These are phyloP conservation scores for Cercospora beticola DNA, from an alignment of 2,329 filamentous ascomycete species.

Conservation along the genomic window DNA sequence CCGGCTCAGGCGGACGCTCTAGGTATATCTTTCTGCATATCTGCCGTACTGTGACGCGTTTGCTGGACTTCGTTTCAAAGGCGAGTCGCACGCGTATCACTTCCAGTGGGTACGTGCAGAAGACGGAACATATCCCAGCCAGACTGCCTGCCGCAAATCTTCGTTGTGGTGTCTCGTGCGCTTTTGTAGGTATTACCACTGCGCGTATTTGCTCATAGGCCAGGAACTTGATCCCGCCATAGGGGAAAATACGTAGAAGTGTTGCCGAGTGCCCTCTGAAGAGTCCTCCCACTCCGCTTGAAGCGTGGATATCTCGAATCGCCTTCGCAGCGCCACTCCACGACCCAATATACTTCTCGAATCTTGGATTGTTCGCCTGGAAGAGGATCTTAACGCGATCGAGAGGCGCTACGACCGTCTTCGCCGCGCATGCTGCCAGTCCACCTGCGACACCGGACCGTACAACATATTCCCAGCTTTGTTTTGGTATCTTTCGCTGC, in stretches of 20 bases:
- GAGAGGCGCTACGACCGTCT: constrained; percentile 91
- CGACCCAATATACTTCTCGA: constrained; percentile 85
- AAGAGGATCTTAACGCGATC: constrained; percentile 99
- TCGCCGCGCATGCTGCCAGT: constrained; percentile 86
- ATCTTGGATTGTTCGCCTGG: constrained; percentile 90
- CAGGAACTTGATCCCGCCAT: constrained; percentile 96
- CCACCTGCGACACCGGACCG: constrained; percentile 85
- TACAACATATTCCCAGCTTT: constrained; percentile 79
- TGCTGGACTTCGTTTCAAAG: constrained; percentile 82
- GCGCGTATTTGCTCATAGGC: constrained; percentile 95
- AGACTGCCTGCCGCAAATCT: constrained; percentile 72
- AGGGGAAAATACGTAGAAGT: constrained; percentile 90
- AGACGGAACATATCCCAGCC: constrained; percentile 85
- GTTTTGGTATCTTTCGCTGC: constrained; percentile 61
- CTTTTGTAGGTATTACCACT: constrained; percentile 66
- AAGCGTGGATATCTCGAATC: constrained; percentile 76
- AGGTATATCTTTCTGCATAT: constrained; percentile 87
- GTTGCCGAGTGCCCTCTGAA: constrained; percentile 96
- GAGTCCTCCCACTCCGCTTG: constrained; percentile 72
- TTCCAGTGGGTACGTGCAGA: constrained; percentile 94
- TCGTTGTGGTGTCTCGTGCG: constrained; percentile 77
- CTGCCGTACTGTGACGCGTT: constrained; percentile 66
- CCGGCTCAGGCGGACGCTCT: constrained; percentile 57
- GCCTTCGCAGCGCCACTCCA: constrained; percentile 83
- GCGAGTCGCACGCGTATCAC: constrained; percentile 88